Evolutionary conservation across 1,284 basidiomycete species (phyloP).

Genomic region (Rhodotorula sp.): DNA sequence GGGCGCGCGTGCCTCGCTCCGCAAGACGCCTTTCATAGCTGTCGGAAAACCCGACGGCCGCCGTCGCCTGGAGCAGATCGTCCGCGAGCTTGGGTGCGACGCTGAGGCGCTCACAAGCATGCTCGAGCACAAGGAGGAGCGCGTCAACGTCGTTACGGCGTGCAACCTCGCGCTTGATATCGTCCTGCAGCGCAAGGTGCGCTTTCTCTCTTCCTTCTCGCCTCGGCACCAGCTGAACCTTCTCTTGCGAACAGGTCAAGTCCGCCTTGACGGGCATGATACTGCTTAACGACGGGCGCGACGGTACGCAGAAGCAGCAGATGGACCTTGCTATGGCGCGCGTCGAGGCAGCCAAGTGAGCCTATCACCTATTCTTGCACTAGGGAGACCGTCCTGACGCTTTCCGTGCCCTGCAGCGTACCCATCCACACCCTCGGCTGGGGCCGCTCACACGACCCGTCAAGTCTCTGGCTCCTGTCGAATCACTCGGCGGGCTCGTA

Average conservation of each 20-base stretch:
- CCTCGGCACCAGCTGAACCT: not conserved
- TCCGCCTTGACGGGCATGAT: slow-evolving; percentile 89
- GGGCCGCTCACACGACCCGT: slow-evolving; percentile 92
- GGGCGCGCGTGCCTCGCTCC: slow-evolving; percentile 70
- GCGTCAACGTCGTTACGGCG: slow-evolving; percentile 92
- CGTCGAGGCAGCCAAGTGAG: slow-evolving; percentile 84
- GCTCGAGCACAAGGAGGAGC: slow-evolving; percentile 77
- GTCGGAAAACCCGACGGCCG: slow-evolving; percentile 70
- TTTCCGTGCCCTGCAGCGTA: slow-evolving; percentile 54
- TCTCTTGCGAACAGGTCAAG: slow-evolving; percentile 56
- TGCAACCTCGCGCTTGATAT: slow-evolving; percentile 86
- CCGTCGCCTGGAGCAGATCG: slow-evolving; percentile 69
- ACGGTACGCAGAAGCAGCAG: slow-evolving; percentile 89
- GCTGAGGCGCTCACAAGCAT: slow-evolving; percentile 59
- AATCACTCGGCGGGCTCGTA: slow-evolving; percentile 97
- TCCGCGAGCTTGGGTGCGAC: slow-evolving; percentile 65
- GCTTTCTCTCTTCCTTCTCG: not conserved
- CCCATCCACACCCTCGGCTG: slow-evolving; percentile 97
- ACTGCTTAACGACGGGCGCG: slow-evolving; percentile 85
- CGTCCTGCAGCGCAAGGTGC: slow-evolving; percentile 80
- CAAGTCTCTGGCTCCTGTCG: slow-evolving; percentile 97
- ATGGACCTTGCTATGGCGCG: slow-evolving; percentile 97
- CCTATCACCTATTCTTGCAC: slow-evolving; percentile 32
- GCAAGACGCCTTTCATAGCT: slow-evolving; percentile 84
- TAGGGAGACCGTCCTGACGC: not conserved